These are phyloP conservation scores for Huiozyma naganishii DNA, from an alignment of 805 yeast species.

Conservation along the genomic window DNA sequence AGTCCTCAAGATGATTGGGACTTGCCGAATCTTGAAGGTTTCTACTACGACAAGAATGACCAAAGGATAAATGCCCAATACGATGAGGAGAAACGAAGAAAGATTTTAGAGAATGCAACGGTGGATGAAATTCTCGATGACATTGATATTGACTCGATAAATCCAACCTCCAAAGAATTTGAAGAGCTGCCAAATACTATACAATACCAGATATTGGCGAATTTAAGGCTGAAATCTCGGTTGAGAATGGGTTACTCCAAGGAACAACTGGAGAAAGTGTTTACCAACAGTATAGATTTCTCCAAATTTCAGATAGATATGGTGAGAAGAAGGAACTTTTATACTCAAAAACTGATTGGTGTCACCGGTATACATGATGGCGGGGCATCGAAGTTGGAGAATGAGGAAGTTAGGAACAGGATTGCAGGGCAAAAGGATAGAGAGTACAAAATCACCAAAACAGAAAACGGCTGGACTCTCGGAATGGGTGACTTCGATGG, in stretches of 20 bases:
- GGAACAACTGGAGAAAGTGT: constrained; percentile 71
- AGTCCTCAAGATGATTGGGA: constrained; percentile 69
- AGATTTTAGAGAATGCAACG: constrained; percentile 32
- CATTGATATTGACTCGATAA: constrained; percentile 59
- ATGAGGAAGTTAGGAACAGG: constrained; percentile 29
- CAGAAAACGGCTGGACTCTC: constrained; percentile 77
- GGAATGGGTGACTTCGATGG: constrained; percentile 43
- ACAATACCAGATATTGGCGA: constrained; percentile 79
- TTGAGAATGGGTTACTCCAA: constrained; percentile 91
- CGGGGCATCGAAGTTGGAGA: constrained; percentile 28
- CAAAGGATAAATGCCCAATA: constrained; percentile 63
- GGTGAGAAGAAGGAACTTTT: constrained; percentile 83
- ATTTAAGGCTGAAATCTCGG: constrained; percentile 72
- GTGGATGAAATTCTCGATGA: constrained; percentile 52
- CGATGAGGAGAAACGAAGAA: constrained; percentile 43
- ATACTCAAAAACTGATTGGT: constrained; percentile 79
- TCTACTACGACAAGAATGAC: constrained; percentile 47
- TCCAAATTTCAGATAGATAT: constrained; percentile 87
- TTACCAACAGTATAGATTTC: constrained; percentile 81
- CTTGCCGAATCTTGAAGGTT: constrained; percentile 57
- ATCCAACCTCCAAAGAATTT: constrained; percentile 76
- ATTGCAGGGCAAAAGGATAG: constrained; percentile 77
- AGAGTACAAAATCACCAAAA: constrained; percentile 63
- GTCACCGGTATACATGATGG: constrained; percentile 68
- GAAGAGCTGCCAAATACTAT: constrained; percentile 67